These are phyloP conservation scores for Geosmithia morbida DNA, from an alignment of 2,329 filamentous ascomycete genomes.

Conservation along the genomic window DNA sequence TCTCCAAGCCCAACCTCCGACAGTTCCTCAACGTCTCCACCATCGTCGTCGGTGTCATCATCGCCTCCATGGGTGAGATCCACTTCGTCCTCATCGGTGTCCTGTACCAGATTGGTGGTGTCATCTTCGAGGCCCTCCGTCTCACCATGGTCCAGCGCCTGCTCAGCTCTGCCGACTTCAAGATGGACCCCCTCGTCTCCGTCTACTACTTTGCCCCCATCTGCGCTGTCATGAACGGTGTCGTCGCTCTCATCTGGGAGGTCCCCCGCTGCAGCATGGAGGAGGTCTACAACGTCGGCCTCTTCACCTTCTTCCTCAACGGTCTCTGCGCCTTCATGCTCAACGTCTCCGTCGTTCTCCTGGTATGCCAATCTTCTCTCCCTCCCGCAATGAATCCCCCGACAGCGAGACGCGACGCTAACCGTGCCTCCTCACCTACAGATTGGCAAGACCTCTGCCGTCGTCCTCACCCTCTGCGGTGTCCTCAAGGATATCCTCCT, in stretches of 20 bases:
- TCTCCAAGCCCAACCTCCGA: constrained; percentile 71
- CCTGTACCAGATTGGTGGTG: constrained; percentile 63
- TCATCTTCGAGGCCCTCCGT: constrained; percentile 69
- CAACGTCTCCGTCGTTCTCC: constrained; percentile 74
- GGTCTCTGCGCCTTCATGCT: constrained; percentile 66
- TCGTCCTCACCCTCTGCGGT: constrained; percentile 75
- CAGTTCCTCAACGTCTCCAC: constrained; percentile 85
- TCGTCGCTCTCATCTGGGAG: constrained; percentile 61
- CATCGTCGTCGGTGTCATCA: constrained; percentile 88
- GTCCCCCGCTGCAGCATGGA: constrained; percentile 52
- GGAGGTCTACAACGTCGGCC: constrained; percentile 60
- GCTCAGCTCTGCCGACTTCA: constrained; percentile 70
- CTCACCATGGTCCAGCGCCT: constrained; percentile 76
- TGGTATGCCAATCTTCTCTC: constrained; percentile 40
- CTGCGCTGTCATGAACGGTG: constrained; percentile 68
- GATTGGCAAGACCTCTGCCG: constrained; percentile 80
- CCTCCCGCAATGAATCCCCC: not conserved
- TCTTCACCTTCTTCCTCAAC: constrained; percentile 60
- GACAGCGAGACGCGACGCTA: too few relatives aligned
- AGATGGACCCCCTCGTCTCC: constrained; percentile 83
- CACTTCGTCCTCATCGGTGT: constrained; percentile 75
- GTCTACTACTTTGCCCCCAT: constrained; percentile 84
- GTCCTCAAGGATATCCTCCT: constrained; percentile 82
- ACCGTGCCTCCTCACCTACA: constrained; percentile 20
- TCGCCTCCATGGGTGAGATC: constrained; percentile 92